A percentile compares a stretch with the other conserved stretches of the same genome.
These are phyloP conservation scores for Suillus brevipes DNA, from an alignment of 768 basidiomycete species.

Conservation along the genomic window DNA sequence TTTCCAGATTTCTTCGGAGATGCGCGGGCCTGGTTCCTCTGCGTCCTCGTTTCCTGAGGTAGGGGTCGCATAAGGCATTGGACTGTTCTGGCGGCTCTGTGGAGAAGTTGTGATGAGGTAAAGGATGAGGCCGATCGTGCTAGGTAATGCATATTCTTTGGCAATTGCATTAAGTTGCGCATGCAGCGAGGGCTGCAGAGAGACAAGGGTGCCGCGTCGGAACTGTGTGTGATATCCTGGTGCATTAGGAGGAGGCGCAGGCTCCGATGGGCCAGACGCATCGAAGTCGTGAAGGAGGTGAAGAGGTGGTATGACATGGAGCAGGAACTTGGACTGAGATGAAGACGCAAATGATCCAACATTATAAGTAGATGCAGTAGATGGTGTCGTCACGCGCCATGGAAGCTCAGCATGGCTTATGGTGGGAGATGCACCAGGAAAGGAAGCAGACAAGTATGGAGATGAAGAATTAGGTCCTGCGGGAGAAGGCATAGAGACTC, in stretches of 20 bases:
- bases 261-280: slow-evolving; percentile 40
- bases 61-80: slow-evolving; percentile 20
- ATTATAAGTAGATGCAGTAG: slow-evolving; percentile 40
- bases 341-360: slow-evolving; percentile 35
- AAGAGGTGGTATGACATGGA: slow-evolving; percentile 81
- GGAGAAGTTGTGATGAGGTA: slow-evolving; percentile 62
- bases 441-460: slow-evolving; percentile 14
- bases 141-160: slow-evolving; percentile 90
- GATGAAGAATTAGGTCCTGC: slow-evolving; percentile 32
- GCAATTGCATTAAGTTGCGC: slow-evolving; percentile 86
- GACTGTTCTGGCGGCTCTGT: slow-evolving; percentile 18
- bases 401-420: slow-evolving; percentile 32
- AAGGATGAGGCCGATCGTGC: slow-evolving; percentile 76
- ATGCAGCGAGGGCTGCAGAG: slow-evolving; percentile 80
- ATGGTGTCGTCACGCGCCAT: slow-evolving; percentile 53
- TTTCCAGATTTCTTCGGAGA: slow-evolving; percentile 88
- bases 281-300: slow-evolving; percentile 68
- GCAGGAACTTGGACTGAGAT: slow-evolving; percentile 64
- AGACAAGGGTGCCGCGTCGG: slow-evolving; percentile 82
- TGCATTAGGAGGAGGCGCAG: slow-evolving; percentile 53
- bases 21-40: slow-evolving; percentile 70
- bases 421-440: slow-evolving; percentile 20
- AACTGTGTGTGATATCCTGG: slow-evolving; percentile 82
- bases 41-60: slow-evolving; percentile 32
- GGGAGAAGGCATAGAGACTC: slow-evolving; percentile 74